Evolutionary conservation across 768 basidiomycete genomes (phyloP), one percentile per base, ranked within the genome.

Genomic region (Phanerochaete carnosa): DNA sequence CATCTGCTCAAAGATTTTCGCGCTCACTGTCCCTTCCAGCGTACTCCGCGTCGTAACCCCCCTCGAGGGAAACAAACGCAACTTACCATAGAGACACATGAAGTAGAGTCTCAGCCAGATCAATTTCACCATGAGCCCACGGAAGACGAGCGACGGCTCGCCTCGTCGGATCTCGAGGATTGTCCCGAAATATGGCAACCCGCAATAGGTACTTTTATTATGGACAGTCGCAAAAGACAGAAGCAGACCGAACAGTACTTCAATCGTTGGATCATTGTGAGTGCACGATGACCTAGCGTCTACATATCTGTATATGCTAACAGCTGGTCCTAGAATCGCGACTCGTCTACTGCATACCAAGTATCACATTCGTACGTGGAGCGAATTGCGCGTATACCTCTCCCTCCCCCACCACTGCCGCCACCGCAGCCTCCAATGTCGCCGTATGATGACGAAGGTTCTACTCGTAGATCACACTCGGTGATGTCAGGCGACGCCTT

Each of bases 131-230:
- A 64, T 58, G 70, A 68, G 67, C 72, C 64, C 57, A 75, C 64
- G 56, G 75, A 68, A 58, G 82, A 84, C 32, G 80, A 79, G 30
- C 73, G 66, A 50, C 75, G 75, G 39, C 75, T 83, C 13, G 73
- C 75, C 12, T 90, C 90, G 19, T 92, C 92, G 23, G 92, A 94
- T 77, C 76, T 94, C 62, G 90, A 92, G 29, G 92, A 92, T 61
- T 91, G 86, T 64, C 81, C 83, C 65, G 91, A 92, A 61, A 69
- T 94, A 16, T 94, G 92, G 92, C 74, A 77, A 46, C 79, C 76
- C 26, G 90, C 90, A 68, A 79, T 93, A 16, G 77, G 80, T 55
- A 83, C 84, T 59, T 94, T 93, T 66, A 78, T 84, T 55, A 69
- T 86, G 30, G 86, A 90, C 67, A 90, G 89, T 6, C 84, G 87